Evolutionary conservation across 495 filamentous ascomycete genomes (phyloP), one percentile per base, ranked within the genome.

Genomic region (Penicillium coprophilum): DNA sequence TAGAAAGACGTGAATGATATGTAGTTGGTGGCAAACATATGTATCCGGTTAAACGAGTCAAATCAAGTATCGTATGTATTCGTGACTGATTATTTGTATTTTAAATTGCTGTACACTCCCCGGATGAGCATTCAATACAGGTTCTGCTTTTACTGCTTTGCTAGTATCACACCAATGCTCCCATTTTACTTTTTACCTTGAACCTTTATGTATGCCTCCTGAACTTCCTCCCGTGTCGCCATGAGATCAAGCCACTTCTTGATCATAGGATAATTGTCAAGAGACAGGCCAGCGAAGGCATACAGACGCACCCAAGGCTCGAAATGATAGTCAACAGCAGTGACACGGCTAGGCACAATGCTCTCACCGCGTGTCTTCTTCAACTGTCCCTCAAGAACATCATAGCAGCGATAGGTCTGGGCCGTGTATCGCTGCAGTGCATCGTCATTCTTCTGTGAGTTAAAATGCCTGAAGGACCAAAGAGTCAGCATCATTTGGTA

Each of bases 251-350:
- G 53, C 69, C 69, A 72, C 39, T 61, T 61, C 3, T 27, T 44
- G 28, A 72, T 67, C 46, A 63, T 38, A 10, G 72, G 71, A 48
- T 80, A 75, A 9, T 70, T 65, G 21, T 75, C 69, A 31, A 81
- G 32, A 8, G 69, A 70, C 19, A 80, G 60, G n/a, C 69, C 66
- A 13, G 76, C 77, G 61, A 72, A 74, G 0, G 58, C 46, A 55
- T 72, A 59, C 52, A 70, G 59, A n/a, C 66, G 56, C 8, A 79
- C 65, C 75, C 77, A 81, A 7, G 74, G 74, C 48, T 78, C 73
- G 32, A 75, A 77, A 62, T 78, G 77, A 30, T 69, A 65, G 55
- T 78, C 75, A 0, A 80, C 74, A 3, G 69, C 71, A 17, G 66
- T 71, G 20, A 73, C 46, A 6, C 70, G 65, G 4, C 67, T 57